phyloP scores from a whole-genome alignment of 2,329 filamentous ascomycete genomes.

The Monilinia laxa region DNA sequence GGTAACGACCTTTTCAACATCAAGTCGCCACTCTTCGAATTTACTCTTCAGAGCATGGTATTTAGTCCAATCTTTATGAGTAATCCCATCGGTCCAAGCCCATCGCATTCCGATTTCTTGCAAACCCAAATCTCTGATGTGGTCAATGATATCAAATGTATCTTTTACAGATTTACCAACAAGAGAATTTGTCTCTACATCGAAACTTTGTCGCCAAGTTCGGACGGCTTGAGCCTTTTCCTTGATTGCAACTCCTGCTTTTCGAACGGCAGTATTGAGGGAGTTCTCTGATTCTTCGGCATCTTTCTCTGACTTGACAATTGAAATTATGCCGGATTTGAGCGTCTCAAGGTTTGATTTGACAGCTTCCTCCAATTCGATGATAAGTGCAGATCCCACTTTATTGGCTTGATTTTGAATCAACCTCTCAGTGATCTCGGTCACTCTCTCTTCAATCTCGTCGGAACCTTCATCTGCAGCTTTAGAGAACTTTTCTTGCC shows the following conservation, averaged over 20 bases:
- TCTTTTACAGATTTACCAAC: constrained; percentile 59
- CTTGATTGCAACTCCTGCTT: constrained; percentile 60
- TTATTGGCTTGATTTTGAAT: constrained; percentile 63
- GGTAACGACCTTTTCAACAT: constrained; percentile 74
- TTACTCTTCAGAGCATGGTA: constrained; percentile 85
- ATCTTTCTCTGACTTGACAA: constrained; percentile 53
- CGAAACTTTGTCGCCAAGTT: constrained; percentile 60
- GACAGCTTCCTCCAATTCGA: constrained; percentile 67
- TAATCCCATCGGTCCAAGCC: constrained; percentile 94
- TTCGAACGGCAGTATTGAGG: constrained; percentile 53
- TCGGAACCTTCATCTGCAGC: constrained; percentile 82
- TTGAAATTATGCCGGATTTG: constrained; percentile 63
- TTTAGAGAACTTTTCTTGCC: constrained; percentile 85
- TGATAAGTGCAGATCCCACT: constrained; percentile 65
- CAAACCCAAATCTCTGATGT: constrained; percentile 65
- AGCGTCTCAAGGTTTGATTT: constrained; percentile 62
- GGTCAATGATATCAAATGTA: constrained; percentile 66
- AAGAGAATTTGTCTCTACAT: constrained; percentile 55
- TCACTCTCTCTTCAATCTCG: constrained; percentile 61
- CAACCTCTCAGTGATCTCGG: constrained; percentile 70
- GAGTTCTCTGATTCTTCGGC: constrained; percentile 53
- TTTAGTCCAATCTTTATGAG: constrained; percentile 95
- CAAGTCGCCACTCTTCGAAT: constrained; percentile 80
- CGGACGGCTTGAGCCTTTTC: constrained; percentile 63
- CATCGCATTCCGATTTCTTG: constrained; percentile 75